Evolutionary conservation across 177 flowering plant genomes (phyloP).

Genomic region (Telopea speciosissima): DNA sequence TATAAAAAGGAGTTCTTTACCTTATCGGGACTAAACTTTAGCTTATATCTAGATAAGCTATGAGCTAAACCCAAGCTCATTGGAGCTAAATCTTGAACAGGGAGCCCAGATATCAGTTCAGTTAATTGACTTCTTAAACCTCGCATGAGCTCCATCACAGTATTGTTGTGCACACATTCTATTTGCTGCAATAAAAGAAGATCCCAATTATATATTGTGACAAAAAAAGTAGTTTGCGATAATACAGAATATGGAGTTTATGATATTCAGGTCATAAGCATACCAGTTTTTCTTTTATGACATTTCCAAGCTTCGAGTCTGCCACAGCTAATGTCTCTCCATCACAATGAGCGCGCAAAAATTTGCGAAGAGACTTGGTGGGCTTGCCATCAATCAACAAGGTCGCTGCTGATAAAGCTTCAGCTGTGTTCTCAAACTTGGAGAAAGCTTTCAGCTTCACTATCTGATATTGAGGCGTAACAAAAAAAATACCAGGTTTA

Average conservation of each 20-base stretch:
- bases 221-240: background rate
- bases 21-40: conserved; percentile 96
- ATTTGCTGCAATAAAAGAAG: conserved; percentile 41
- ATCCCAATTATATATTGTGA: background rate
- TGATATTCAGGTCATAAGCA: conserved; percentile 6
- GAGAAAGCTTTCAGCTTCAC: conserved; percentile 89
- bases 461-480: conserved; percentile 32
- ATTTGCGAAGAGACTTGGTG: conserved; percentile 82
- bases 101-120: conserved; percentile 84
- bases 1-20: conserved; percentile 21
- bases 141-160: conserved; percentile 93
- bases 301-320: conserved; percentile 89
- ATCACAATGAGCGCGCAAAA: conserved; percentile 70
- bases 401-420: conserved; percentile 70
- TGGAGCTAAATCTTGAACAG: conserved; percentile 80
- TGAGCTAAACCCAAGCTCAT: conserved; percentile 97
- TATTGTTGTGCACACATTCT: conserved; percentile 63
- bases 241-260: background rate
- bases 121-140: conserved; percentile 82
- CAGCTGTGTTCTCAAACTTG: conserved; percentile 87
- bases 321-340: conserved; percentile 81
- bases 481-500: background rate
- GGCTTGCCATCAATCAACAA: conserved; percentile 72
- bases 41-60: conserved; percentile 82
- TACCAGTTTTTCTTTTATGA: conserved; percentile 87